Percentiles rank a stretch among this genome's conserved stretches.
Conservation (phyloP, 345 rosid genomes). For the Melaleuca quinquenervia region DNA sequence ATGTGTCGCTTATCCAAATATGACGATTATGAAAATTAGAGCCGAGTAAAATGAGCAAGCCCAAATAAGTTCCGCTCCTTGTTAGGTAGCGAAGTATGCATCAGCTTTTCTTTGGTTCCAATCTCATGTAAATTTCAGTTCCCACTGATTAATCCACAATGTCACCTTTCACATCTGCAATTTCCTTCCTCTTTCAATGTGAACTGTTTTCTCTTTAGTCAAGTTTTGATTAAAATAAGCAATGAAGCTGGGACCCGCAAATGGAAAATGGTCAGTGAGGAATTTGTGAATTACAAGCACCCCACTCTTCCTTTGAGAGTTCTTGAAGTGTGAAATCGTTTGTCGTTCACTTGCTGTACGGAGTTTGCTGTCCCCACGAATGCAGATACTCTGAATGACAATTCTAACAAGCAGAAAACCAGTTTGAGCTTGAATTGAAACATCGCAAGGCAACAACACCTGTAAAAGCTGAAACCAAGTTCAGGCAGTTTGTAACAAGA, state of each 20-base stretch:
- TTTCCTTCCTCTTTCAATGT: not conserved
- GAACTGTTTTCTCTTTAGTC: not conserved
- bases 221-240: not conserved
- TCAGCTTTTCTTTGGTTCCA: not conserved
- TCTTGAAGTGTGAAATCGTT: not conserved
- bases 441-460: not conserved
- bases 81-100: not conserved
- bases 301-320: not conserved
- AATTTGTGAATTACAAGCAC: not conserved
- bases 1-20: not conserved
- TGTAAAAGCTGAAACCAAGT: not conserved
- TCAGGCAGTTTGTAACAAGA: not conserved
- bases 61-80: not conserved
- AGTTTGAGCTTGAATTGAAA: not conserved
- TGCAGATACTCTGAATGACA: not conserved
- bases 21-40: not conserved
- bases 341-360: not conserved
- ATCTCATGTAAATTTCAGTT: not conserved
- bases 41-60: not conserved
- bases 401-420: not conserved
- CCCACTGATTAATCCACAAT: not conserved
- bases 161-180: not conserved
- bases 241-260: not conserved
- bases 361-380: not conserved
- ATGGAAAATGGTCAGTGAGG: not conserved